A percentile compares a stretch with the other conserved stretches of the same genome.
Evolutionary conservation across 306 rosid species (phyloP).

Genomic region (Coriaria nepalensis): DNA sequence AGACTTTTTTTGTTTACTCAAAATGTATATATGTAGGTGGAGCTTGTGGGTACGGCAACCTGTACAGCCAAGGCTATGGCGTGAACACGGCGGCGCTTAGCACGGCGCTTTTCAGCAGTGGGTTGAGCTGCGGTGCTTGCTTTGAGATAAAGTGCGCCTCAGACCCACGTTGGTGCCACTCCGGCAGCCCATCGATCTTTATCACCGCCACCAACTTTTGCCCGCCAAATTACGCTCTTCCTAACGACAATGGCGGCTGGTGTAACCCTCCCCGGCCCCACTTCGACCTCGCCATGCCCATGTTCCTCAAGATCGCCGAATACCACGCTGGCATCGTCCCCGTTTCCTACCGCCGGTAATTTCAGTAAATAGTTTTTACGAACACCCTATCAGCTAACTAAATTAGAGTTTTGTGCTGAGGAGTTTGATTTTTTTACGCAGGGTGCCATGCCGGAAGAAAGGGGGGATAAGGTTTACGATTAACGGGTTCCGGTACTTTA

Average conservation of each 20-base stretch:
- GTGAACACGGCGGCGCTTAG: conserved; percentile 89
- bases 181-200: conserved; percentile 81
- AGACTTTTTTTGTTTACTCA: no score
- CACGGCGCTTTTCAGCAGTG: conserved; percentile 81
- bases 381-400: no score
- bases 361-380: background rate
- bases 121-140: conserved; percentile 84
- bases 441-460: conserved; percentile 84
- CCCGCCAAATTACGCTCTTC: conserved; percentile 85
- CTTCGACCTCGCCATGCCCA: conserved; percentile 98
- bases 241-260: conserved; percentile 96
- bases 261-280: conserved; percentile 97
- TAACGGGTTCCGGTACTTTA: conserved; percentile 85
- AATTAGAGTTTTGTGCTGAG: background rate
- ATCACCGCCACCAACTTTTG: conserved; percentile 90
- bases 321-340: conserved; percentile 99
- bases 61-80: conserved; percentile 95
- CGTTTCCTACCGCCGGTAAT: conserved; percentile 71
- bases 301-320: conserved; percentile 94
- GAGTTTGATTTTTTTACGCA: conserved; percentile 18
- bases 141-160: conserved; percentile 80
- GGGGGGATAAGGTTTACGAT: conserved; percentile 81
- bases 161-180: conserved; percentile 68
- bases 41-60: conserved; percentile 93
- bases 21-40: conserved; percentile 36